Percentiles rank a stretch among this genome's conserved stretches.
Evolutionary conservation across 108 stramenopile species (phyloP).

Genomic region (Fistulifera solaris): DNA sequence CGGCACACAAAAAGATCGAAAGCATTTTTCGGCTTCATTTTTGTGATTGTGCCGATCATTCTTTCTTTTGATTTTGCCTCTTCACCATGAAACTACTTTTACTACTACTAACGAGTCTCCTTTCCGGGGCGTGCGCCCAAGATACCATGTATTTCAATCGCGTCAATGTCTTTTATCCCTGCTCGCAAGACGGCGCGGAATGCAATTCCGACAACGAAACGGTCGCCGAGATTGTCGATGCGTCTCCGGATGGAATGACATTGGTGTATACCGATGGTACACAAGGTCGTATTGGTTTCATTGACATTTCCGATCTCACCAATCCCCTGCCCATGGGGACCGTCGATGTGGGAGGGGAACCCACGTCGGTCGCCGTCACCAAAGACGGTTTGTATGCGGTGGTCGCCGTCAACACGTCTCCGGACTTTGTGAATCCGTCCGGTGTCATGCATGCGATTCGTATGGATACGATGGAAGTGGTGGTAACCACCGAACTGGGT

Average conservation of each 20-base stretch:
- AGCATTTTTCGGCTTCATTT: no score
- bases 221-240: slow-evolving; percentile 33
- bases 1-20: no score
- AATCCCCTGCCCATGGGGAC: slow-evolving; percentile 27
- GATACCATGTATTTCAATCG: slow-evolving; percentile 20
- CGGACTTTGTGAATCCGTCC: slow-evolving; percentile 28
- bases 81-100: no score
- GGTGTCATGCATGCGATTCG: slow-evolving; percentile 34
- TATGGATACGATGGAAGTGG: slow-evolving; percentile 20
- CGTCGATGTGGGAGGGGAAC: slow-evolving; percentile 44
- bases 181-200: slow-evolving; percentile 21
- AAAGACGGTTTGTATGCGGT: slow-evolving; percentile 26
- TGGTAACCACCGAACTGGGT: slow-evolving; percentile 9
- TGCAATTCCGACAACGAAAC: slow-evolving; percentile 34
- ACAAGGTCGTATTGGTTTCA: slow-evolving; percentile 28
- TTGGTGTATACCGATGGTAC: slow-evolving; percentile 43
- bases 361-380: slow-evolving; percentile 47
- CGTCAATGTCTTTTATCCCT: slow-evolving; percentile 30
- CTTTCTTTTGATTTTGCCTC: no score
- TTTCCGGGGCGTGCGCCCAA: no score
- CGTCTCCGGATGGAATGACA: slow-evolving; percentile 32
- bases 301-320: slow-evolving; percentile 46
- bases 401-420: slow-evolving; percentile 43
- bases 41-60: no score
- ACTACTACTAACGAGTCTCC: no score